These are phyloP conservation scores for Candida chilensis DNA, from an alignment of 805 yeast genomes.

Conservation along the genomic window DNA sequence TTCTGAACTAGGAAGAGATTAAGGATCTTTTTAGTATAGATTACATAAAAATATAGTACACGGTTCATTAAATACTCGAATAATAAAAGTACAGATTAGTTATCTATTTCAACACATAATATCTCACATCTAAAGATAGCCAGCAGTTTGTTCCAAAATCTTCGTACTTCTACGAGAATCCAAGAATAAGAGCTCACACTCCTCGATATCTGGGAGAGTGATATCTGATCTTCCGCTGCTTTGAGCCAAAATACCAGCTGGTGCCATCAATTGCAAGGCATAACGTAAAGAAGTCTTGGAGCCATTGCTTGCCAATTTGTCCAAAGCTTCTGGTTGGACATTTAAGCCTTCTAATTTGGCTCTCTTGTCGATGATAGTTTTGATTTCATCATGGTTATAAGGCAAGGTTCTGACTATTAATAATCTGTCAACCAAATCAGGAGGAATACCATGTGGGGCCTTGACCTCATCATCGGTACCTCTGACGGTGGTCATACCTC, in stretches of 20 bases:
- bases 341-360: conserved; percentile 69
- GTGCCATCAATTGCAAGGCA: conserved; percentile 84
- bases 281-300: conserved; percentile 77
- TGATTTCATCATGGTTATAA: conserved; percentile 77
- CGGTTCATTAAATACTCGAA: too few relatives aligned
- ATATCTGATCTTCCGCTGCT: conserved; percentile 67
- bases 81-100: too few relatives aligned
- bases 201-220: conserved; percentile 65
- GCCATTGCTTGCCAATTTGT: conserved; percentile 66
- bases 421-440: conserved; percentile 86
- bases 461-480: conserved; percentile 78
- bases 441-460: conserved; percentile 95
- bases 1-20: conserved; percentile 39
- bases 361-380: conserved; percentile 74
- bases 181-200: conserved; percentile 72
- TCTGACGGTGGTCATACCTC: conserved; percentile 86
- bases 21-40: too few relatives aligned
- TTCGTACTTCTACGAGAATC: conserved; percentile 79
- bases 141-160: conserved; percentile 44
- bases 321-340: conserved; percentile 61
- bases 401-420: conserved; percentile 88
- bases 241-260: conserved; percentile 76
- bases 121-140: conserved; percentile 21
- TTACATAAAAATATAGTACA: neutral
- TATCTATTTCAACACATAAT: too few relatives aligned